Evolutionary conservation across 2,329 filamentous ascomycete genomes (phyloP).

Genomic region (Cordyceps cicadae): DNA sequence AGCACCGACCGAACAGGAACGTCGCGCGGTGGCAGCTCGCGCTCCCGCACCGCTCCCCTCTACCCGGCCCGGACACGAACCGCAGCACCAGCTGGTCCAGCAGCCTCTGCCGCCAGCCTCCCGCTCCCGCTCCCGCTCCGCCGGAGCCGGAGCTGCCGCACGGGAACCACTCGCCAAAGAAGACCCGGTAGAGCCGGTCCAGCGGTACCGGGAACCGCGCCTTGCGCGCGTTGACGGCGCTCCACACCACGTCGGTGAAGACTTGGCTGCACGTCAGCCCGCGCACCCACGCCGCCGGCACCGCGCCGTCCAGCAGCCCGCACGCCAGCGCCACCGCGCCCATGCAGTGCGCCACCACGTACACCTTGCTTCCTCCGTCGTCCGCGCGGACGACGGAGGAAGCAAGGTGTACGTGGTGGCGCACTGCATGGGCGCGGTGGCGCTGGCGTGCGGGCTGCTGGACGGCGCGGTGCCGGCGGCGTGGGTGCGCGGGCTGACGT

Average conservation of each 20-base stretch:
- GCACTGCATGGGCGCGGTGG: conserved; percentile 58
- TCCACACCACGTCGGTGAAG: conserved; percentile 56
- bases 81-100: conserved; percentile 48
- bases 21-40: conserved; percentile 52
- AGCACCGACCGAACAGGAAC: conserved; percentile 52
- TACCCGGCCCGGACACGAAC: conserved; percentile 47
- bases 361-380: no score
- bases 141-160: neutral
- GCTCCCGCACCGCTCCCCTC: conserved; percentile 52
- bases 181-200: neutral
- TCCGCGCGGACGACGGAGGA: no score
- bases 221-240: conserved; percentile 48
- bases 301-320: conserved; percentile 54
- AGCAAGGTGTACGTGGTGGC: conserved; percentile 48
- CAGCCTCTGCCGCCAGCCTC: neutral
- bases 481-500: conserved; percentile 51
- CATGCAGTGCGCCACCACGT: conserved; percentile 56
- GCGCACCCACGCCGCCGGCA: conserved; percentile 47
- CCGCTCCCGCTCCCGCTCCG: no score
- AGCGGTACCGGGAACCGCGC: conserved; percentile 47
- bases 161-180: neutral
- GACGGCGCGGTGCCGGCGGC: conserved; percentile 49
- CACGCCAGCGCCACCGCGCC: conserved; percentile 50
- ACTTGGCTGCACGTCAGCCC: conserved; percentile 54
- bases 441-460: conserved; percentile 49